Base-by-base conservation (phyloP, 1,284 basidiomycete species). In the Fomes fomentarius region DNA sequence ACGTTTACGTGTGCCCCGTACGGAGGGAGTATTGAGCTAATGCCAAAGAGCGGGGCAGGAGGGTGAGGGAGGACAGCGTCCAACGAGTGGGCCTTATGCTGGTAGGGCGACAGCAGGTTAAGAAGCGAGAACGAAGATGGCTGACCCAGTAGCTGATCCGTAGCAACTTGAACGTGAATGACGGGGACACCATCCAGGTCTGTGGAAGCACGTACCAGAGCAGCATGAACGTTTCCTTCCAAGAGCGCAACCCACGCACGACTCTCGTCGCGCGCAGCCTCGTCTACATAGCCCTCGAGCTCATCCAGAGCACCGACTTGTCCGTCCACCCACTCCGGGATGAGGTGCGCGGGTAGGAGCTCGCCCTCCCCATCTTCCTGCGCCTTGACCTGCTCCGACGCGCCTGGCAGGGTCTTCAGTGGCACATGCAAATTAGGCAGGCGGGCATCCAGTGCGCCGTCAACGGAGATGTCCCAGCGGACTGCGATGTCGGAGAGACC, bases 151-250 rank as follows among this genome's bases (percentile, higher is more conserved):
- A 77, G 68, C 85, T 87, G 52, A 69, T 7, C 76, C 67, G 84
- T 85, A 53, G 0, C 30, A 15, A 30, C 40, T 25, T 41, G 9
- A 31, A 44, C 39, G n/a, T n/a, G n/a, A 48, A 42, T 54, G 59
- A 9, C 39, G 17, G 35, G 17, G 33, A 33, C 24, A 38, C 15
- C 21, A 50, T 40, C 19, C 26, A 2, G 24, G 25, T n/a, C n/a
- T n/a, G n/a, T n/a, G n/a, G n/a, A 41, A 10, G 74, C 19, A 17
- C 84, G 56, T 63, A 90, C 85, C 69, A 93, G 69, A 8, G 87
- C 86, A 61, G 87, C 84, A 66, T 91, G 89, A 8, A 93, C 80
- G 46, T 80, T 75, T 35, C 85, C 84, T 67, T 93, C 28, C 28
- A 12, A 30, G 28, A 30, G 7, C 28, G 28, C 28, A 30, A 30